Evolutionary conservation across 192 early-diverging fungal species (phyloP).

Genomic region (Mortierella alpina): DNA sequence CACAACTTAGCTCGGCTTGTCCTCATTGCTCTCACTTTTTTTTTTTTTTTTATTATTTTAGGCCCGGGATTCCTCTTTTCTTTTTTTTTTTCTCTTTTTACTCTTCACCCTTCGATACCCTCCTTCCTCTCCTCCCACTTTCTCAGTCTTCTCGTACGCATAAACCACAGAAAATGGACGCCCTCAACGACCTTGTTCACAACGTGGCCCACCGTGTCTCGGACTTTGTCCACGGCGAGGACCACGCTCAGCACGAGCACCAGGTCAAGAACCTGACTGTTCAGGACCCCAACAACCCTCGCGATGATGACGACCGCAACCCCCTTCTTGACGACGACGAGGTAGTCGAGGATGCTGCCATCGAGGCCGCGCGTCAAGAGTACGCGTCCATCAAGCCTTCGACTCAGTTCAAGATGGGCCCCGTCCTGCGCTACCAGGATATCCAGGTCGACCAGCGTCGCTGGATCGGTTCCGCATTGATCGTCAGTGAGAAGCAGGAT

Average conservation of each 20-base stretch:
- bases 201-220: conserved; percentile 33
- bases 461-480: conserved; percentile 66
- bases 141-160: too few relatives aligned
- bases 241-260: conserved; percentile 9
- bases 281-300: neutral
- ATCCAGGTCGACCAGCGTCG: conserved; percentile 60
- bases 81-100: conserved; percentile 8
- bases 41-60: conserved; percentile 2
- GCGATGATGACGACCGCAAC: conserved; percentile 13
- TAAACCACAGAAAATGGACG: conserved; percentile 20
- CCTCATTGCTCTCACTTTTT: neutral
- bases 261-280: conserved; percentile 6
- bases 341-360: conserved; percentile 45
- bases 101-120: conserved; percentile 9
- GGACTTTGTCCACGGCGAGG: conserved; percentile 42
- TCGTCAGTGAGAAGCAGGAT: conserved; percentile 49
- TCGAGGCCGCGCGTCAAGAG: conserved; percentile 48
- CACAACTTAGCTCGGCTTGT: too few relatives aligned
- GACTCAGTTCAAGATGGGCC: conserved; percentile 57
- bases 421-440: conserved; percentile 65
- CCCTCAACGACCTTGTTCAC: conserved; percentile 20
- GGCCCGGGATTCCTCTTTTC: neutral
- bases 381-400: conserved; percentile 48
- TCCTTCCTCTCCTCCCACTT: conserved; percentile 4
- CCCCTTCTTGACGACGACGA: conserved; percentile 39